A percentile compares a stretch with the other conserved stretches of the same genome.
Evolutionary conservation across 2,329 filamentous ascomycete genomes (phyloP).

Genomic region (Lecanoromycetidae sp.): DNA sequence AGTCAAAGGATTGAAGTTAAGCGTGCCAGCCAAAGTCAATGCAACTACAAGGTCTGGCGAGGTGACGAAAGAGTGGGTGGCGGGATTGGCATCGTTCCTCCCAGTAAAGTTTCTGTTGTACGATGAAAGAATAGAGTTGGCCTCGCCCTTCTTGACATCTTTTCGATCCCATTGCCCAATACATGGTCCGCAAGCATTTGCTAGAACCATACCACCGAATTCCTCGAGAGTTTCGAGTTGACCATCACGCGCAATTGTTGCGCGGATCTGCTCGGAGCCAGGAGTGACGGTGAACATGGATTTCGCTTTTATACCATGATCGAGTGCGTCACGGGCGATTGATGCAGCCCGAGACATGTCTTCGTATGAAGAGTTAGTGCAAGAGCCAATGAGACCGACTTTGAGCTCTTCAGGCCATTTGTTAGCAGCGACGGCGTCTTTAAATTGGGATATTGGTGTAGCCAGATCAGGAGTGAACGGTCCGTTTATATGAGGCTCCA

Average conservation of each 20-base stretch:
- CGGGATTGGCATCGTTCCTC: constrained; percentile 91
- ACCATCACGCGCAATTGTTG: constrained; percentile 80
- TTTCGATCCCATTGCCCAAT: constrained; percentile 91
- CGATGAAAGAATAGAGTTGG: constrained; percentile 95
- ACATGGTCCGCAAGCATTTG: constrained; percentile 88
- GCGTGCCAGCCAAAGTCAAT: constrained; percentile 66
- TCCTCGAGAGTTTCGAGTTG: constrained; percentile 92
- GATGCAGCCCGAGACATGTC: constrained; percentile 91
- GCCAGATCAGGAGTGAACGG: constrained; percentile 97
- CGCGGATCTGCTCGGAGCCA: constrained; percentile 91
- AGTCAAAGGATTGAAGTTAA: constrained; percentile 90
- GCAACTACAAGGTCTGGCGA: constrained; percentile 84
- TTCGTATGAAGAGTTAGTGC: constrained; percentile 83
- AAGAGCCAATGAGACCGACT: constrained; percentile 93
- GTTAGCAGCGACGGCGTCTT: constrained; percentile 84
- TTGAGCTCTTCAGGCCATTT: constrained; percentile 94
- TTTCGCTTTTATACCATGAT: constrained; percentile 91
- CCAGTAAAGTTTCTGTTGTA: constrained; percentile 99
- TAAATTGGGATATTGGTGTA: constrained; percentile 95
- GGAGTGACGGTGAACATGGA: constrained; percentile 88
- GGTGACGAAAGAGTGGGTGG: constrained; percentile 85
- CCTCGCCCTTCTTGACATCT: constrained; percentile 86
- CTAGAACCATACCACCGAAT: constrained; percentile 86
- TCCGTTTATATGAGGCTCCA: constrained; percentile 97
- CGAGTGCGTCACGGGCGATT: constrained; percentile 79